phyloP scores from a whole-genome alignment of 768 basidiomycete species.

The Crepidotus variabilis region DNA sequence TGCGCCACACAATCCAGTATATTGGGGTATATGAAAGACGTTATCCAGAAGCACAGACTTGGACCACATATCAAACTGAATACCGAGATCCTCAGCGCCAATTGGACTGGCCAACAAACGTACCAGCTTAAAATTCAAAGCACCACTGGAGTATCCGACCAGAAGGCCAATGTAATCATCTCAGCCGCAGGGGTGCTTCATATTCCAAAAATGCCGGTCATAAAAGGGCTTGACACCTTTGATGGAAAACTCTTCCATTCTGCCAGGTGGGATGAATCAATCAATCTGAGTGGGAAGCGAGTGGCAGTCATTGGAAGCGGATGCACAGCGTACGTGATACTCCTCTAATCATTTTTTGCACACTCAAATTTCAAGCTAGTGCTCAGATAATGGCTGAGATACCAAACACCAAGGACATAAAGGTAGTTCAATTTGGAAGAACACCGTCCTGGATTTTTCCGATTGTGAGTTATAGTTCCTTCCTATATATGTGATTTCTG shows the following conservation, averaged over 20 bases:
- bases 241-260: conserved; percentile 52
- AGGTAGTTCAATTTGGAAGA: conserved; percentile 47
- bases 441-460: conserved; percentile 47
- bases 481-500: not conserved
- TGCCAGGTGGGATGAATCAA: conserved; percentile 40
- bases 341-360: conserved; percentile 3
- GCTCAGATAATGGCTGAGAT: conserved; percentile 49
- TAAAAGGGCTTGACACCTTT: conserved; percentile 35
- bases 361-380: conserved; percentile 22
- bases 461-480: conserved; percentile 8
- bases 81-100: conserved; percentile 36
- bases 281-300: conserved; percentile 39
- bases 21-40: conserved; percentile 36
- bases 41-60: conserved; percentile 40
- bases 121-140: conserved; percentile 29
- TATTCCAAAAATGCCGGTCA: conserved; percentile 32
- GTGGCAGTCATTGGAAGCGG: conserved; percentile 62
- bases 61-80: conserved; percentile 38
- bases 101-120: conserved; percentile 44
- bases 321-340: conserved; percentile 42
- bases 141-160: conserved; percentile 24
- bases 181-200: conserved; percentile 48
- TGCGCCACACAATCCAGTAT: conserved; percentile 40
- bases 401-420: conserved; percentile 32
- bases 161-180: conserved; percentile 43